Evolutionary conservation across 139 green algal genomes (phyloP).

Genomic region (Mychonastes homosphaera): DNA sequence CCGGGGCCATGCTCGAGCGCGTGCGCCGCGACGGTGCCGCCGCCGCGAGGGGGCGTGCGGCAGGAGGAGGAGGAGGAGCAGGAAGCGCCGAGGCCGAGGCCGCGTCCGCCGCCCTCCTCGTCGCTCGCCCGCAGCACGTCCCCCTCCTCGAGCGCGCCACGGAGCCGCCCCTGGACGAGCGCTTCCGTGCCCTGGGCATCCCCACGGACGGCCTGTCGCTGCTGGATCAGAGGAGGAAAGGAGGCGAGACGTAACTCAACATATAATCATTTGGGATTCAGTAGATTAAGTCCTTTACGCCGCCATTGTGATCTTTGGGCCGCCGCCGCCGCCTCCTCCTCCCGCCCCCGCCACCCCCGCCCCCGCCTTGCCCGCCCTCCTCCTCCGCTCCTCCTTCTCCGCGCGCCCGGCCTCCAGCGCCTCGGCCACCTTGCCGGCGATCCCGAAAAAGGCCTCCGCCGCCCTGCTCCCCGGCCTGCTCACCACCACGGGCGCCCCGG

Average conservation of each 20-base stretch:
- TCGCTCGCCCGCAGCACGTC: constrained; percentile 17
- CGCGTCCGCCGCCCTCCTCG: background rate
- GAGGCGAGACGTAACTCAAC: too few species aligned
- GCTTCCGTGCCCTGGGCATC: constrained; percentile 18
- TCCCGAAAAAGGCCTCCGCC: constrained; percentile 27
- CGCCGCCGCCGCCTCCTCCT: too few species aligned
- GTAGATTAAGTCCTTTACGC: too few species aligned
- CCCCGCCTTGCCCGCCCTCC: too few species aligned
- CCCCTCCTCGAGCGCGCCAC: constrained; percentile 32
- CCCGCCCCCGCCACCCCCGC: too few species aligned
- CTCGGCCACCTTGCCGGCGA: constrained; percentile 35
- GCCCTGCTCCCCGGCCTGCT: constrained; percentile 25
- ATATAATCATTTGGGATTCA: too few species aligned
- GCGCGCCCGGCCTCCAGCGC: constrained; percentile 22
- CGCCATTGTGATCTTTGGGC: too few species aligned
- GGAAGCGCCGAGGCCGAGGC: background rate
- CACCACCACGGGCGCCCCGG: constrained; percentile 50
- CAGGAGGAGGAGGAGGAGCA: constrained; percentile 12
- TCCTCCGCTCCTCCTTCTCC: too few species aligned
- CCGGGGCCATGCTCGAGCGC: constrained; percentile 6
- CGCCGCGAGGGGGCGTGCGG: constrained; percentile 4
- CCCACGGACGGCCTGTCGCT: too few species aligned
- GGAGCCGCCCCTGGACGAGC: constrained; percentile 49
- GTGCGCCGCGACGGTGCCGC: constrained; percentile 11
- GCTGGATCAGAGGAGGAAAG: too few species aligned